Evolutionary conservation across 768 basidiomycete genomes (phyloP).

Genomic region (Chalciporus sphaerocephalus): DNA sequence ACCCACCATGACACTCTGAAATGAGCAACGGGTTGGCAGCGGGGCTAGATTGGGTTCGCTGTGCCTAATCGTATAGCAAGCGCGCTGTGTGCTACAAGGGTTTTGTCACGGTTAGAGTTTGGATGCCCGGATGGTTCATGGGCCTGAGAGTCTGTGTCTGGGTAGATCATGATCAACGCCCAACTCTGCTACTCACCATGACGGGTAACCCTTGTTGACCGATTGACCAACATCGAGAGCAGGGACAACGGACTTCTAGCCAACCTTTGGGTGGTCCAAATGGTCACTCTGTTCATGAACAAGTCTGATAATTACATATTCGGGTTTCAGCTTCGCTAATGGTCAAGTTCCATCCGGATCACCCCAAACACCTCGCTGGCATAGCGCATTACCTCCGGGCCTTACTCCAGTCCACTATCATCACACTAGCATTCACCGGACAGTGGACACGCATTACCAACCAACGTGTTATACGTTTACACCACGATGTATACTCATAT

Average conservation of each 20-base stretch:
- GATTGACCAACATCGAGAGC: background rate
- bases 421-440: background rate
- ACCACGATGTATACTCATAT: slow-evolving; percentile 15
- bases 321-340: background rate
- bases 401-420: background rate
- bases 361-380: background rate
- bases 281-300: background rate
- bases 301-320: background rate
- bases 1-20: slow-evolving; percentile 3
- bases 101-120: too few species aligned
- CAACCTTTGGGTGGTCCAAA: too few species aligned
- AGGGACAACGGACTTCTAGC: too few species aligned
- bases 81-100: too few species aligned
- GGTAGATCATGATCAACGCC: too few species aligned
- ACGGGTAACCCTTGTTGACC: too few species aligned
- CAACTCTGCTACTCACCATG: background rate
- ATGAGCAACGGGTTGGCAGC: background rate
- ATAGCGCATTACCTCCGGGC: background rate
- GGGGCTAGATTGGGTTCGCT: background rate
- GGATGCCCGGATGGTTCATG: too few species aligned
- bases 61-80: too few species aligned
- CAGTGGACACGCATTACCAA: background rate
- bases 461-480: background rate
- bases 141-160: too few species aligned
- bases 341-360: slow-evolving; percentile 19